Percentiles rank a stretch among this genome's conserved stretches.
phyloP scores from a whole-genome alignment of 306 rosid genomes.

The Casuarina cunninghamiana region DNA sequence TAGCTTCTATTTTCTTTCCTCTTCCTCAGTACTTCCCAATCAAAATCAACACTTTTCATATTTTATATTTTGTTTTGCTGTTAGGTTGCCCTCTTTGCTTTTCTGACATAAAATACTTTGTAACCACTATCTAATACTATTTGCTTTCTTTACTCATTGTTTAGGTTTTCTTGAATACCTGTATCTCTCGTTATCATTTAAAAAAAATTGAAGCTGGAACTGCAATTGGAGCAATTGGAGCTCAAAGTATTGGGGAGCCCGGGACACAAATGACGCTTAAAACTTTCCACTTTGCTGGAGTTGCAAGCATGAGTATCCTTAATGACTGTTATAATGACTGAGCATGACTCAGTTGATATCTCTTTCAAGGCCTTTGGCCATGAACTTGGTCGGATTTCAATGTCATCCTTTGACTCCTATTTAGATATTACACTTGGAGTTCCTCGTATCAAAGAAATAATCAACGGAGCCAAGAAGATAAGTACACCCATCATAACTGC shows the following conservation, averaged over 20 bases:
- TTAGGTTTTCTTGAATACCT: constrained; percentile 78
- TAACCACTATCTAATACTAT: neutral
- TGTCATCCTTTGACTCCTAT: constrained; percentile 47
- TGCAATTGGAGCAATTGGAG: constrained; percentile 94
- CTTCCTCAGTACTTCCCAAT: neutral
- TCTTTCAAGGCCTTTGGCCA: constrained; percentile 10
- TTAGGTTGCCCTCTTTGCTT: neutral
- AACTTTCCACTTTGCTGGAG: constrained; percentile 99
- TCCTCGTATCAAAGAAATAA: constrained; percentile 95
- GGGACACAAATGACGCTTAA: constrained; percentile 98
- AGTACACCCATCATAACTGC: constrained; percentile 91
- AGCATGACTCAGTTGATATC: constrained; percentile 13
- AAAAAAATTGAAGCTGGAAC: constrained; percentile 88
- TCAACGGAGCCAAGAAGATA: constrained; percentile 69
- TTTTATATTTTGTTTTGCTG: neutral
- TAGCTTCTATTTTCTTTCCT: neutral
- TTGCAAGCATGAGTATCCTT: constrained; percentile 99
- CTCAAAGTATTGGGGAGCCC: constrained; percentile 98
- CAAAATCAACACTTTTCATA: neutral
- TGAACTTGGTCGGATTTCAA: constrained; percentile 27
- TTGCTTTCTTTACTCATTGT: constrained; percentile 9
- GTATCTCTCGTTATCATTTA: constrained; percentile 75
- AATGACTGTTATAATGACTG: constrained; percentile 19
- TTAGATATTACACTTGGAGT: constrained; percentile 92
- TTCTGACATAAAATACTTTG: neutral